Percentiles rank a stretch among this genome's conserved stretches.
These are phyloP conservation scores for Alternaria solani DNA, from an alignment of 2,329 filamentous ascomycete species.

Conservation along the genomic window DNA sequence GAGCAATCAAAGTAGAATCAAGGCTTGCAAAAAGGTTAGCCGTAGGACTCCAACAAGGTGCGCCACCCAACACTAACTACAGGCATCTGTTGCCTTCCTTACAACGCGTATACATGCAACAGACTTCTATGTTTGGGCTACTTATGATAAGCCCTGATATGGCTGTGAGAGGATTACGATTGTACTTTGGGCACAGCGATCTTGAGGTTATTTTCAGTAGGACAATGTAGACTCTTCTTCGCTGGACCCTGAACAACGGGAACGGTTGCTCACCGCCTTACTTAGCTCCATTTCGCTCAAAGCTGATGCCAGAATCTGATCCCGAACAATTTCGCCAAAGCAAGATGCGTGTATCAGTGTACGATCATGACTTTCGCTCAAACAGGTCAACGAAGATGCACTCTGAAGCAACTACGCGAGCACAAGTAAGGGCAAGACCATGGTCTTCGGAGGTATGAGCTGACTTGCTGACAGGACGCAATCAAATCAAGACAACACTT, in stretches of 20 bases:
- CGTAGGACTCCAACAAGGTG: constrained; percentile 1
- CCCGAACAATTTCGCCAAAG: background rate
- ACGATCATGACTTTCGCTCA: background rate
- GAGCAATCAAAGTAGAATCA: background rate
- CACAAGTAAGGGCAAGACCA: background rate
- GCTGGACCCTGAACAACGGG: background rate
- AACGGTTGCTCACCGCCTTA: background rate
- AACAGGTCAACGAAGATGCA: background rate
- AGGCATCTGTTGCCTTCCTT: constrained; percentile 10
- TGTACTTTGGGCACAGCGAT: constrained; percentile 1
- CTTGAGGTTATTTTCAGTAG: constrained; percentile 3
- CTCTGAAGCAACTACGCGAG: background rate
- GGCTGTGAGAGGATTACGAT: constrained; percentile 6
- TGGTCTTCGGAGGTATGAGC: background rate
- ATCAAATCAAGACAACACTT: background rate
- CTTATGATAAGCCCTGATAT: constrained; percentile 5
- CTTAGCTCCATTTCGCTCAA: background rate
- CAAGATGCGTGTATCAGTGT: background rate
- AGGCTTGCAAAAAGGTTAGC: constrained; percentile 4
- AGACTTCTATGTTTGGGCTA: constrained; percentile 1
- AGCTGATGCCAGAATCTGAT: background rate
- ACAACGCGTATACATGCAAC: constrained; percentile 4
- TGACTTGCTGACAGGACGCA: background rate
- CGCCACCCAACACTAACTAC: background rate
- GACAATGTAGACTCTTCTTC: background rate